Evolutionary conservation across 2,329 filamentous ascomycete genomes (phyloP), one percentile per base, ranked within the genome.

Genomic region (Calonectria pteridis): DNA sequence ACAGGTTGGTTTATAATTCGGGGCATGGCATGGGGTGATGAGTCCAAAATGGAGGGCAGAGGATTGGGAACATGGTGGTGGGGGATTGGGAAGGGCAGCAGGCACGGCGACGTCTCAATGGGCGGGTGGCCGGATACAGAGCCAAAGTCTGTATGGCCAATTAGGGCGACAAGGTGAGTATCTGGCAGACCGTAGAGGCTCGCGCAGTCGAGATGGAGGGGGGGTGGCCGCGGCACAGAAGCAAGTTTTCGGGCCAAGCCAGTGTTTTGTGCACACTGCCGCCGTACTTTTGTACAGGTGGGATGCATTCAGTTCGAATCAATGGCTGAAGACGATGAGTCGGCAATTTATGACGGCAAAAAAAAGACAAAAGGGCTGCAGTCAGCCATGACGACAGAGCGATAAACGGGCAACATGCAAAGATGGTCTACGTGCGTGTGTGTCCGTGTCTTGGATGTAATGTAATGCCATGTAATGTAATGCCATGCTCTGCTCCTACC

Each of bases 191-290:
- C 28, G 55, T 35, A 59, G 31, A 59, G 55, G 71, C 71, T 72
- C 68, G 50, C 66, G 65, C 58, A 40, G 26, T 28, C 50, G 55
- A 46, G 35, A 46, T 46, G 35, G 59, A 63, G 59, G 59, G 59
- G 55, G 55, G 55, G 55, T 59, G 55, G 59, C 66, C 69, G 28
- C 55, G 33, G 29, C 23, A 31, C 58, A 72, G 71, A 72, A 72
- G 58, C 71, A 72, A 69, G 37, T 71, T 62, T 40, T 33, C 46
- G 43, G 69, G 55, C 55, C 55, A 59, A 37, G 55, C 55, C 55
- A 59, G 23, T 33, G 69, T 65, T 46, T 69, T 69, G 55, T 72
- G 67, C 67, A 69, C 66, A 51, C 59, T 69, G 53, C 53, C 55
- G 31, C 31, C 53, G 66, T 28, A 63, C 37, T 63, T 63, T 59